phyloP scores from a whole-genome alignment of 495 filamentous ascomycete genomes.

The Aspergillus bridgeri region DNA sequence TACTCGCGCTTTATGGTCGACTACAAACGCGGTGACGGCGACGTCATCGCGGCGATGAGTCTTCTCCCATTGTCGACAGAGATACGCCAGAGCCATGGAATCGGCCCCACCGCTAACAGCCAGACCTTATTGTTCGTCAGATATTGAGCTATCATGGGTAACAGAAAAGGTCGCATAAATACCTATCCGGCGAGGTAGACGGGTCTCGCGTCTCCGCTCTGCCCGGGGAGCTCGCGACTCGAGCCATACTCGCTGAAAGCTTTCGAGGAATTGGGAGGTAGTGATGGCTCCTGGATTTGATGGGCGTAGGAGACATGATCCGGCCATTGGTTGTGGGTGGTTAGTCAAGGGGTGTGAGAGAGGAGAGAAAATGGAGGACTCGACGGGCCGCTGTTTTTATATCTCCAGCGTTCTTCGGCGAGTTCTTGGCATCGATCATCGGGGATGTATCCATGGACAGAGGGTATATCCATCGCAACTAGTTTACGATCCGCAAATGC shows the following conservation, averaged over 20 bases:
- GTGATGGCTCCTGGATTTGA: conserved; percentile 38
- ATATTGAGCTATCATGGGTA: neutral
- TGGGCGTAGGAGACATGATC: conserved; percentile 7
- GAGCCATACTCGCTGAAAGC: conserved; percentile 48
- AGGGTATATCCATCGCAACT: too few relatives aligned
- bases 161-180: conserved; percentile 6
- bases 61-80: conserved; percentile 54
- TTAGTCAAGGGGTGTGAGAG: neutral
- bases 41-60: conserved; percentile 21
- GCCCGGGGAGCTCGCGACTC: conserved; percentile 26
- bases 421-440: too few relatives aligned
- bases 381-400: neutral
- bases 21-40: conserved; percentile 61
- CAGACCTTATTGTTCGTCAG: conserved; percentile 51
- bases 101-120: conserved; percentile 93
- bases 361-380: neutral
- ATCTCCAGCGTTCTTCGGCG: too few relatives aligned
- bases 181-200: conserved; percentile 20
- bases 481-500: too few relatives aligned
- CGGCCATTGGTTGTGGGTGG: conserved; percentile 12
- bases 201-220: conserved; percentile 13
- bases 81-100: conserved; percentile 85
- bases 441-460: too few relatives aligned
- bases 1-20: conserved; percentile 72
- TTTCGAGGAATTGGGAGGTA: conserved; percentile 49